phyloP scores from a whole-genome alignment of 2,329 filamentous ascomycete genomes.

The Ceratocystis lukuohia region DNA sequence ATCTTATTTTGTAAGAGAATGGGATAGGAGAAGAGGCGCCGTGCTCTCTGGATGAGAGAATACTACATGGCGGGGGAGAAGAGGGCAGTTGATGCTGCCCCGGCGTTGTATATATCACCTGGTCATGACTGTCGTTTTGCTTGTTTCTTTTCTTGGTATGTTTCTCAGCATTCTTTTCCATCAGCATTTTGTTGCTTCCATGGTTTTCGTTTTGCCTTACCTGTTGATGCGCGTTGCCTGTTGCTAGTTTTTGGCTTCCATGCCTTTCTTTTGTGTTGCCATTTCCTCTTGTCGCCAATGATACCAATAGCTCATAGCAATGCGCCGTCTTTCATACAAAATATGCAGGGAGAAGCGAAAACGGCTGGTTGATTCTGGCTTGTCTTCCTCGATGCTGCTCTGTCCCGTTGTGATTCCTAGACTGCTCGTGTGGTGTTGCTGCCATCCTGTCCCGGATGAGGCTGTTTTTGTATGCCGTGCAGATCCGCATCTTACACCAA shows the following conservation, averaged over 20 bases:
- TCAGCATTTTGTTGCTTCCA: not conserved
- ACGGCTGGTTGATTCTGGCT: not conserved
- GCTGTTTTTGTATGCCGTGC: too few relatives aligned
- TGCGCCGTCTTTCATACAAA: not conserved
- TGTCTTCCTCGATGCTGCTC: not conserved
- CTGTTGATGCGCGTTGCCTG: not conserved
- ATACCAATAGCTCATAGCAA: not conserved
- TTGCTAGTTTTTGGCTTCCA: not conserved
- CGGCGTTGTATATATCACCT: not conserved
- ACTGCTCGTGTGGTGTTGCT: too few relatives aligned
- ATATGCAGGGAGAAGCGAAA: not conserved
- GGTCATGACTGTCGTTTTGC: not conserved
- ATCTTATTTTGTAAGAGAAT: conserved; percentile 49
- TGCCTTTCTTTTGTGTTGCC: not conserved
- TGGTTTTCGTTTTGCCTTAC: not conserved
- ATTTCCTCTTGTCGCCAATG: not conserved
- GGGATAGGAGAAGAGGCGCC: not conserved
- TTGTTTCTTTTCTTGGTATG: not conserved
- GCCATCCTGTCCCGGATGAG: too few relatives aligned
- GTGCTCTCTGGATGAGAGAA: not conserved
- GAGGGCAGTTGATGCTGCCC: not conserved
- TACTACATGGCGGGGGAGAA: not conserved
- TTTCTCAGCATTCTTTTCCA: not conserved
- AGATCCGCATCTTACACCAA: too few relatives aligned
- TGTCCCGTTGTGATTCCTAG: too few relatives aligned